Base-by-base conservation (phyloP, 768 basidiomycete genomes). In the Mycena crocata region DNA sequence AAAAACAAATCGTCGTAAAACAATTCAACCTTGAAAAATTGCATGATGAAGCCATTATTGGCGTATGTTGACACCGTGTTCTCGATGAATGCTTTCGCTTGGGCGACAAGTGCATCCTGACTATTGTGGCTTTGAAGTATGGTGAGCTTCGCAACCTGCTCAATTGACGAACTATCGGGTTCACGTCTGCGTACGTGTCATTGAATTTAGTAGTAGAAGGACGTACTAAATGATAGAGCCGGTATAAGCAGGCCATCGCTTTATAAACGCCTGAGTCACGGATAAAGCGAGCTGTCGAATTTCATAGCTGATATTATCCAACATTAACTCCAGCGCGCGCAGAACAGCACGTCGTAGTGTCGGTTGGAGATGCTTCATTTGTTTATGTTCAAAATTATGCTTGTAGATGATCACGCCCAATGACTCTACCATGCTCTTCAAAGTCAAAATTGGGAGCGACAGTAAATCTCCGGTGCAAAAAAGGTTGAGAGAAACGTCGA, bases 331-430 rank as follows among this genome's bases (percentile, higher is more conserved):
- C 55, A 90, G 76, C 2, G 84, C 79, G 24, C 84, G 82, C 32
- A 82, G 73, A 17, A 91, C 80, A 0, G 90, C 88, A 54, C 77
- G 82, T 39, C 87, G 84, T 2, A 93, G 77, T 17, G 77, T 68
- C 32, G 79, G 81, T 50, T 89, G 87, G 31, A 92, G 82, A 70
- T 87, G 86, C 54, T 76, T 81, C 58, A 93, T 79, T 17, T 84
- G 76, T 23, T 71, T 76, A 55, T 83, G 84, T 49, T 88, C 88
- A 62, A 94, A 86, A 72, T 94, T 89, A 65, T 92, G 89, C 78
- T 94, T 94, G 77, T 89, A 88, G 24, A 92, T 83, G 65, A 89
- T 81, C 45, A 92, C 86, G 62, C 90, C 83, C 26, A 93, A 71
- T 1, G 85, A 79, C 77, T 93, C 91, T 46, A 93, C 77, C 45